phyloP scores from a whole-genome alignment of 2,329 filamentous ascomycete genomes.

The Fusarium irregulare region DNA sequence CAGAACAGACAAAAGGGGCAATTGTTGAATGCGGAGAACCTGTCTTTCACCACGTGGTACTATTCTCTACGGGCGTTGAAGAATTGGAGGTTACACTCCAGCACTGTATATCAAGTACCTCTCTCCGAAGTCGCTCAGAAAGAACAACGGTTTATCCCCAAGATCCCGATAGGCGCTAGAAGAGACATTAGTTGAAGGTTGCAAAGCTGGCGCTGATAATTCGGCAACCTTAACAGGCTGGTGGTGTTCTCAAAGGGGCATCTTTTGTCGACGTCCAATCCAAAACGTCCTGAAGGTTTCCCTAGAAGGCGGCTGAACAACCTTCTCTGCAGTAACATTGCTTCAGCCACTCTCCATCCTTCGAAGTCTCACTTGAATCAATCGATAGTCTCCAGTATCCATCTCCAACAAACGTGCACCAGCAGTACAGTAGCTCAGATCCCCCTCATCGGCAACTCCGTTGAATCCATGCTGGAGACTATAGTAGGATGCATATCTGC shows the following conservation, averaged over 20 bases:
- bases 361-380: conserved; percentile 24
- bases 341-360: neutral
- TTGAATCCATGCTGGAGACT: neutral
- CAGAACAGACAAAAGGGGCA: conserved; percentile 9
- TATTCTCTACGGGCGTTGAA: neutral
- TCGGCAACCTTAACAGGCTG: conserved; percentile 1
- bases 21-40: conserved; percentile 25
- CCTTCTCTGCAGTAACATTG: neutral
- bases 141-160: neutral
- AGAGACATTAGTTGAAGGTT: conserved; percentile 4
- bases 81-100: neutral
- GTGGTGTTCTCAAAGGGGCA: conserved; percentile 10
- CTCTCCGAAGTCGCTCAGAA: conserved; percentile 19
- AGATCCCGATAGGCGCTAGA: conserved; percentile 28
- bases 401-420: neutral
- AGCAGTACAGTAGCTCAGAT: neutral
- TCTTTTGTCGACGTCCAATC: conserved; percentile 12
- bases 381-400: neutral
- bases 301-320: conserved; percentile 13
- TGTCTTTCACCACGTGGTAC: conserved; percentile 24
- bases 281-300: neutral
- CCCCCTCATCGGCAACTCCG: conserved; percentile 24
- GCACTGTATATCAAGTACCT: neutral
- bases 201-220: neutral
- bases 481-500: neutral